Base-by-base conservation (phyloP, 805 yeast species). In the Kazachstania kunashirensis region DNA sequence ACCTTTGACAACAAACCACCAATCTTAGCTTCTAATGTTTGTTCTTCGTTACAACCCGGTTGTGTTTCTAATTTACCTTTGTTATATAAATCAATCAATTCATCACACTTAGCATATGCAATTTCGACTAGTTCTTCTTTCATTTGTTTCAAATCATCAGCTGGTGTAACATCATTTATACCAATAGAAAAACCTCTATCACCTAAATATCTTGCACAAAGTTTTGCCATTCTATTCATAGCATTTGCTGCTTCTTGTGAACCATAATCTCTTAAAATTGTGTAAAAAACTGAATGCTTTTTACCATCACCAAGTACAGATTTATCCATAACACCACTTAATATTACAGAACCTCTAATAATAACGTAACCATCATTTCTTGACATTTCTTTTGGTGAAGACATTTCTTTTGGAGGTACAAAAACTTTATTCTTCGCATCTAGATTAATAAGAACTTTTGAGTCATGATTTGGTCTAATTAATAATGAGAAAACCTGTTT, bases 11-110 rank as follows among this genome's bases (percentile, higher is more conserved):
- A 68, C 33, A 92, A 63, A 48, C 98, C 97, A 64, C 96, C 94
- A 61, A 92, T 92, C 52, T 89, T 88, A 35, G 97, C 95, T 63
- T 92, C 99, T 51, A 94, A 69, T 1, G 99, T 92, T 59, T 94
- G 96, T 52, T 92, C 99, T 61, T 89, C 97, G 56, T 92, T 82
- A 71, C 98, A 92, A 60, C 99, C 99, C 0, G 99, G 97, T 59
- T 92, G 97, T 2, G 97, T 86, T 59, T 92, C 98, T 48, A 92
- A 71, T 55, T 84, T 84, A 6, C 98, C 98, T 32, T 76, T 66
- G 44, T 80, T 77, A 57, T 74, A 85, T 41, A 73, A 67, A 38
- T 72, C 73, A 66, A 94, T 94, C 44, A 92, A 71, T 49, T 83
- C 92, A 55, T 89, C 96, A 72, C 96, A 86, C 63, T 83, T 81